Conservation (phyloP, 2,329 filamentous ascomycete species). For the Cladosporium sp. region DNA sequence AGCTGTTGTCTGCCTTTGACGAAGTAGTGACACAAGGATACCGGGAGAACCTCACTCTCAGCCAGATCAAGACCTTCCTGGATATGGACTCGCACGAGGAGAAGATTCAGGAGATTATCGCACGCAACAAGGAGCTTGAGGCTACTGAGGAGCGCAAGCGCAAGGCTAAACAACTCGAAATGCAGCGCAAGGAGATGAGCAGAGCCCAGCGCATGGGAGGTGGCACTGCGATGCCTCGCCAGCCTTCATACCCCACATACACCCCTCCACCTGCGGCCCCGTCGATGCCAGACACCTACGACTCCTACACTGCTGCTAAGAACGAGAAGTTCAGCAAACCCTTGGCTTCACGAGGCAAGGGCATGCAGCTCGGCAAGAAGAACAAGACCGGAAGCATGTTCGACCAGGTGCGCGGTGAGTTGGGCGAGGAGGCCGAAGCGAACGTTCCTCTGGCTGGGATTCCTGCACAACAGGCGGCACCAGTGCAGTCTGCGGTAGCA, state of each 20-base stretch:
- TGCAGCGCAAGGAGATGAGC: conserved; percentile 95
- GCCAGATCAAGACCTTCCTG: conserved; percentile 97
- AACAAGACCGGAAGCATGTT: conserved; percentile 98
- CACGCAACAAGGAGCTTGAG: conserved; percentile 94
- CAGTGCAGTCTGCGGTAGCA: conserved; percentile 47
- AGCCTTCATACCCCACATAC: conserved; percentile 84
- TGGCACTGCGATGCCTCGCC: conserved; percentile 58
- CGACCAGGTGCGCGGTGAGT: conserved; percentile 85
- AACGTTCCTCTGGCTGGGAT: conserved; percentile 59
- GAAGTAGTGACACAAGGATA: conserved; percentile 95
- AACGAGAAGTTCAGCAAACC: conserved; percentile 82
- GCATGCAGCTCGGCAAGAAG: conserved; percentile 99
- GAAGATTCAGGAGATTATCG: conserved; percentile 97
- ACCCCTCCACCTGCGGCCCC: conserved; percentile 81
- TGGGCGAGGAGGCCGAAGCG: conserved; percentile 82
- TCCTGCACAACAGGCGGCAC: conserved; percentile 43
- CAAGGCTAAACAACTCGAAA: conserved; percentile 96
- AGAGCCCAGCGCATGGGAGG: conserved; percentile 58
- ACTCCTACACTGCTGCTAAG: conserved; percentile 95
- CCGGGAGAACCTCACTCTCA: conserved; percentile 90
- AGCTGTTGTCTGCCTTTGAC: conserved; percentile 93
- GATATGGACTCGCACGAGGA: conserved; percentile 99
- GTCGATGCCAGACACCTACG: conserved; percentile 74
- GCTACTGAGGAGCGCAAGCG: conserved; percentile 97
- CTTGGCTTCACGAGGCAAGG: conserved; percentile 79